Percentiles rank a stretch among this genome's conserved stretches.
phyloP scores from a whole-genome alignment of 2,329 filamentous ascomycete genomes.

The Dryadomyces sulphureus region DNA sequence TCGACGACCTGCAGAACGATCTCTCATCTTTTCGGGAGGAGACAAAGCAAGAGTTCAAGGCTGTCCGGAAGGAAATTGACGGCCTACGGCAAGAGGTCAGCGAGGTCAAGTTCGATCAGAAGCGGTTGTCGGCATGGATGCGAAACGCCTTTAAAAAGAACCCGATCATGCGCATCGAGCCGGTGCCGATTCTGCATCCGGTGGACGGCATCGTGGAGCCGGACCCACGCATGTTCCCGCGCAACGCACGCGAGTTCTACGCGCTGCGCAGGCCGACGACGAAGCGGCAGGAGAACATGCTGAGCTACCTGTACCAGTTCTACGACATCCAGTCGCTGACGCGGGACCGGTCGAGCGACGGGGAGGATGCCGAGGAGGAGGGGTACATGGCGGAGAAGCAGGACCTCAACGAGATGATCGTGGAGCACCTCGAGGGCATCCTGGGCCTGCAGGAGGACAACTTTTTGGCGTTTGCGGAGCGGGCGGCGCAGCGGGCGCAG shows the following conservation, averaged over 20 bases:
- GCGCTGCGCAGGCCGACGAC: not conserved
- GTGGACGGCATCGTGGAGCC: not conserved
- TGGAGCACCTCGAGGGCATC: not conserved
- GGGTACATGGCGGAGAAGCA: not conserved
- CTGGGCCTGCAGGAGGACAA: not conserved
- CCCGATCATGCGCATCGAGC: not conserved
- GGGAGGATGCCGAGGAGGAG: not conserved
- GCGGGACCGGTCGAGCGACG: not conserved
- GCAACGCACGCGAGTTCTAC: not conserved
- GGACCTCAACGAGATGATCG: not conserved
- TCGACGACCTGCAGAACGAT: not conserved
- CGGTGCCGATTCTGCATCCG: not conserved
- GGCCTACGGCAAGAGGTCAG: not conserved
- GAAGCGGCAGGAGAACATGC: not conserved
- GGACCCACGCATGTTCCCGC: not conserved
- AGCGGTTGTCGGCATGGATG: not conserved
- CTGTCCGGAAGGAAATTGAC: not conserved
- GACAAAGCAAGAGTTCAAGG: not conserved
- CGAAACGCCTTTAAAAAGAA: not conserved
- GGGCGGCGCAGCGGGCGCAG: not conserved
- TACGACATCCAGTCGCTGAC: not conserved
- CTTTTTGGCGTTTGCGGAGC: not conserved
- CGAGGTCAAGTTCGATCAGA: not conserved
- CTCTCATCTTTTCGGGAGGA: not conserved
- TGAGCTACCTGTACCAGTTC: not conserved